Evolutionary conservation across 768 basidiomycete genomes (phyloP), one percentile per base, ranked within the genome.

Genomic region (Mycena floridula): DNA sequence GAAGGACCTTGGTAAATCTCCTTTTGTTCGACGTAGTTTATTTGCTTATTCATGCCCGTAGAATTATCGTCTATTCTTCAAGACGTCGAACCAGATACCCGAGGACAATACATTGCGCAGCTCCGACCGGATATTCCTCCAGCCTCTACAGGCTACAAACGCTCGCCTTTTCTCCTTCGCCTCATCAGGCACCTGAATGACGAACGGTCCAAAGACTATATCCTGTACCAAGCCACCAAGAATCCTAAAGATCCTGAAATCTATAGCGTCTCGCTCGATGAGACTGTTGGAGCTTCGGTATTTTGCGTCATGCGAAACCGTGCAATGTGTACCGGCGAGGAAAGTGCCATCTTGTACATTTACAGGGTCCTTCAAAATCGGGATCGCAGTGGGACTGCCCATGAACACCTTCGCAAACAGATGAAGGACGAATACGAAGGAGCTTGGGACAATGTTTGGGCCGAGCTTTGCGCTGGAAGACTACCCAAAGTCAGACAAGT

Each of bases 331-430:
- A 2, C 40, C 20, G 39, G 45, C 25, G 49, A 45, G 2, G 45
- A 50, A 36, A 37, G 37, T 12, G 45, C 44, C n/a, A 25, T 50
- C 26, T 28, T 46, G 18, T 50, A 50, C 25, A 26, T 50, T 12
- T 50, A 50, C 25, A 41, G 46, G 18, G 47, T 50, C 8, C 36
- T 48, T 6, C 50, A 48, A 23, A 50, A 45, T 20, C 30, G 20
- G 40, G 13, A 41, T 24, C 24, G 16, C 24, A 18, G 32, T 15
- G 9, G 9, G 9, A 30, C 9, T 30, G 32, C 32, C 32, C 15
- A 35, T 4, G 13, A 38, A 38, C 36, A 43, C 42, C 24, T 46
- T n/a, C 38, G 49, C 24, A 16, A 6, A 23, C 50, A 48, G 16
- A 46, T 50, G 22, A 38, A 47, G 27, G 25, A 40, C 25, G 47